phyloP scores from a whole-genome alignment of 371 early-diverging fungal genomes.

The Rhizomucor miehei region DNA sequence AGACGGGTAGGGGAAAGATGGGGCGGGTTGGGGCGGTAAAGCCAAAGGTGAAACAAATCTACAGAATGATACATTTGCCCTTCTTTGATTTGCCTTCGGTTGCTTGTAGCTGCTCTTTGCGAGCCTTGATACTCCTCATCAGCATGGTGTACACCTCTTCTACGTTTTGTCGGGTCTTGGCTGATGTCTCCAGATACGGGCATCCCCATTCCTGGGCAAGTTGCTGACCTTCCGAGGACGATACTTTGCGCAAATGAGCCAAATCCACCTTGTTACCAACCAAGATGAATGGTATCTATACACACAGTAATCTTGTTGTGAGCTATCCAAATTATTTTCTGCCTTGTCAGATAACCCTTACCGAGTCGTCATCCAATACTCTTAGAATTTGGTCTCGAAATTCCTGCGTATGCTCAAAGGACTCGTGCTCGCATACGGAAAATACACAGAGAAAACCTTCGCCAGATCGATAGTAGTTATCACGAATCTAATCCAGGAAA shows the following conservation, averaged over 20 bases:
- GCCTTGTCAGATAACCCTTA: no score
- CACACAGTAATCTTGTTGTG: no score
- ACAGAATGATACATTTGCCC: slow-evolving; percentile 22
- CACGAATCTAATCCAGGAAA: slow-evolving; percentile 61
- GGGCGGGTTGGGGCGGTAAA: no score
- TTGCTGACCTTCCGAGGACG: slow-evolving; percentile 58
- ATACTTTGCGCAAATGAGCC: slow-evolving; percentile 64
- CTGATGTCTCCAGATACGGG: slow-evolving; percentile 78
- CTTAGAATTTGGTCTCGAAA: slow-evolving; percentile 84
- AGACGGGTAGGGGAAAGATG: no score
- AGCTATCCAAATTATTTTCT: no score
- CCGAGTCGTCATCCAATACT: slow-evolving; percentile 77
- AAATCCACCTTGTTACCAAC: slow-evolving; percentile 89
- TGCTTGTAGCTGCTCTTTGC: slow-evolving; percentile 22
- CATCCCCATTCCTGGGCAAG: slow-evolving; percentile 77
- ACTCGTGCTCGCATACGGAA: slow-evolving; percentile 76
- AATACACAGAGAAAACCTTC: slow-evolving; percentile 89
- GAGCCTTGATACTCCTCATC: slow-evolving; percentile 48
- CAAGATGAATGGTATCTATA: slow-evolving; percentile 76
- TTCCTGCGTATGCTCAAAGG: slow-evolving; percentile 77
- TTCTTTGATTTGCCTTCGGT: slow-evolving; percentile 22
- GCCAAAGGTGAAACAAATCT: no score
- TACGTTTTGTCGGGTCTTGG: slow-evolving; percentile 80
- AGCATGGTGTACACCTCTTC: slow-evolving; percentile 73
- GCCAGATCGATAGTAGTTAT: slow-evolving; percentile 85